Evolutionary conservation across 805 yeast species (phyloP).

Genomic region (Candida silvicultrix): DNA sequence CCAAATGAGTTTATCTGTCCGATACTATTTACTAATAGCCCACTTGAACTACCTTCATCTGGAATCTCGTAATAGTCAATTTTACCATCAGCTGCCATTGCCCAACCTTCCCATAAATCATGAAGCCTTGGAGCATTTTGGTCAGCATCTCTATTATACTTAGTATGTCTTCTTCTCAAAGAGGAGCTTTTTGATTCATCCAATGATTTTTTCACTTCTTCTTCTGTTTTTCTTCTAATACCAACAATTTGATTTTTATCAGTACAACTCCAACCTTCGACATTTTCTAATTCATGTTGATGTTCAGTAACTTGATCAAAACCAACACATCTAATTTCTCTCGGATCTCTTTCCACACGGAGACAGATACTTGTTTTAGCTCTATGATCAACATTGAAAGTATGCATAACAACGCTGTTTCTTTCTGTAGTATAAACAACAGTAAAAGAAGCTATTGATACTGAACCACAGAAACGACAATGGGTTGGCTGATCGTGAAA

Average conservation of each 20-base stretch:
- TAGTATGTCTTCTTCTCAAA: conserved; percentile 8
- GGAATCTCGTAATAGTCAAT: conserved; percentile 56
- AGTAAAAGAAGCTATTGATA: conserved; percentile 67
- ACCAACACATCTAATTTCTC: conserved; percentile 87
- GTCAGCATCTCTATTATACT: background rate
- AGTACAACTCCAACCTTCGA: conserved; percentile 76
- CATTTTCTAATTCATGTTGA: conserved; percentile 56
- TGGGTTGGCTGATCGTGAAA: conserved; percentile 84
- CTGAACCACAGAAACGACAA: conserved; percentile 89
- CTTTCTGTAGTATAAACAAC: conserved; percentile 58
- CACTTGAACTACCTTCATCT: conserved; percentile 30
- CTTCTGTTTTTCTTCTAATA: conserved; percentile 37
- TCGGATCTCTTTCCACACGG: conserved; percentile 87
- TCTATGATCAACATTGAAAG: conserved; percentile 63
- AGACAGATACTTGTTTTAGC: conserved; percentile 78
- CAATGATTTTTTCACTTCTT: conserved; percentile 19
- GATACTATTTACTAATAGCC: conserved; percentile 46
- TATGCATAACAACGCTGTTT: conserved; percentile 60
- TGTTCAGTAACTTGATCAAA: conserved; percentile 70
- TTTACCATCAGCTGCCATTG: conserved; percentile 62
- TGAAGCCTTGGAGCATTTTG: conserved; percentile 25
- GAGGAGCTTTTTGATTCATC: conserved; percentile 7
- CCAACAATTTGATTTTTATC: conserved; percentile 77
- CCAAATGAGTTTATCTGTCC: conserved; percentile 69
- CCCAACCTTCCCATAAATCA: conserved; percentile 76